Percentiles rank a stretch among this genome's conserved stretches.
Conservation (phyloP, 495 filamentous ascomycete species). For the Aspergillus bertholletiae region DNA sequence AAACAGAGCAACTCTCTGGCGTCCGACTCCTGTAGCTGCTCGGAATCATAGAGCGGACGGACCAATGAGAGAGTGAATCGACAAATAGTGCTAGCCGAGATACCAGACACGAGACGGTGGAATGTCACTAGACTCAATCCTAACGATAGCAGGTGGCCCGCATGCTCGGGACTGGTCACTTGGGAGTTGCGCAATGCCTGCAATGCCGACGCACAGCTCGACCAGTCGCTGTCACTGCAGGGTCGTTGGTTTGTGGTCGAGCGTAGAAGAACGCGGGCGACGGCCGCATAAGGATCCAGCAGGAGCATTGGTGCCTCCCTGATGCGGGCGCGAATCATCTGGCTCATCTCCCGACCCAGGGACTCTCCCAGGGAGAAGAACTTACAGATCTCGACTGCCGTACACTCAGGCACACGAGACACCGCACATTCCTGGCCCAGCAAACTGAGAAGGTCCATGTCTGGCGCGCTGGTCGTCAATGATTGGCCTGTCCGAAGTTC, state of each 20-base stretch:
- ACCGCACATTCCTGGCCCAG: neutral
- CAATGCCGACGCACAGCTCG: conserved; percentile 5
- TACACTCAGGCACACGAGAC: neutral
- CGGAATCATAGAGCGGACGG: conserved; percentile 6
- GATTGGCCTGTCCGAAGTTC: too few species aligned
- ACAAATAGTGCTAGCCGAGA: conserved; percentile 8
- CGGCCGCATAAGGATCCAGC: conserved; percentile 6
- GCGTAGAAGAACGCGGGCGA: conserved; percentile 6
- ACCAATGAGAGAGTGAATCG: conserved; percentile 5
- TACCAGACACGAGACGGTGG: conserved; percentile 8
- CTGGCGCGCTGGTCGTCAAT: too few species aligned
- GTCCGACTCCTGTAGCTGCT: conserved; percentile 1
- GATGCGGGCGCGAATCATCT: conserved; percentile 1
- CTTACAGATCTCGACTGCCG: conserved; percentile 2
- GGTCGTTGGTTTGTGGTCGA: neutral
- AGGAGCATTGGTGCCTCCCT: conserved; percentile 6
- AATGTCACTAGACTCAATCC: conserved; percentile 5
- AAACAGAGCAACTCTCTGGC: conserved; percentile 6
- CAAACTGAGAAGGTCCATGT: neutral
- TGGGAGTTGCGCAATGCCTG: neutral
- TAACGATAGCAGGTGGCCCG: conserved; percentile 1
- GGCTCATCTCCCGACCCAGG: conserved; percentile 1
- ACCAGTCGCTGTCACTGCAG: conserved; percentile 6
- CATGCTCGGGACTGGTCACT: conserved; percentile 7
- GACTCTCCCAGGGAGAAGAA: conserved; percentile 7